A percentile compares a stretch with the other conserved stretches of the same genome.
Evolutionary conservation across 768 basidiomycete genomes (phyloP).

Genomic region (Amanita jacksonii): DNA sequence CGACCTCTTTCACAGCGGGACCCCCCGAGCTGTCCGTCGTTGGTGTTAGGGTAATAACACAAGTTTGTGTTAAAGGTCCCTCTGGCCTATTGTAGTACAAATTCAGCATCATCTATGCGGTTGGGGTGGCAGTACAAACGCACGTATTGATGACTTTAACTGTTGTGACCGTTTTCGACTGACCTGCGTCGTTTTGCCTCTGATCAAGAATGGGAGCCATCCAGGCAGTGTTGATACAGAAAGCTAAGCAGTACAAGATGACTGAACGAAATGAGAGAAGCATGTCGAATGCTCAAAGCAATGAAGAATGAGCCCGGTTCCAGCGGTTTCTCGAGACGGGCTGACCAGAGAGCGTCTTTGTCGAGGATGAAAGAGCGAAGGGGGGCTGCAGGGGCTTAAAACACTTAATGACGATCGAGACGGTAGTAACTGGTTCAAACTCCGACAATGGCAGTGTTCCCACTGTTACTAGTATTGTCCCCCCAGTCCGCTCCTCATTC

Average conservation of each 20-base stretch:
- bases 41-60: conserved; percentile 48
- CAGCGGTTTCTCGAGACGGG: conserved; percentile 37
- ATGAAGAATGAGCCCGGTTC: conserved; percentile 34
- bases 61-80: conserved; percentile 48
- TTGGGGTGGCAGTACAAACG: too few relatives aligned
- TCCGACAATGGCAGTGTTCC: conserved; percentile 6
- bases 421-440: conserved; percentile 4
- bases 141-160: conserved; percentile 38
- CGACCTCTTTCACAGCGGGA: conserved; percentile 41
- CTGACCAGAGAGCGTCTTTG: conserved; percentile 21
- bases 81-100: conserved; percentile 37
- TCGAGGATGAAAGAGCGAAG: conserved; percentile 33
- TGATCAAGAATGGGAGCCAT: conserved; percentile 26
- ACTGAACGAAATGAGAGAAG: conserved; percentile 26
- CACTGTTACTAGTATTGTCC: not conserved
- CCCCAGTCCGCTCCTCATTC: conserved; percentile 38
- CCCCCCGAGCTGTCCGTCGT: conserved; percentile 39
- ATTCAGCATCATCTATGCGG: too few relatives aligned
- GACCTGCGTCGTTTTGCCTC: conserved; percentile 21
- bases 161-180: conserved; percentile 31
- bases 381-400: conserved; percentile 29
- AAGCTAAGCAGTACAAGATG: conserved; percentile 26
- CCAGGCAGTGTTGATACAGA: conserved; percentile 22
- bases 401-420: conserved; percentile 6
- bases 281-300: conserved; percentile 29